Evolutionary conservation across 345 rosid species (phyloP).

Genomic region (rapeseed (Brassica napus)): DNA sequence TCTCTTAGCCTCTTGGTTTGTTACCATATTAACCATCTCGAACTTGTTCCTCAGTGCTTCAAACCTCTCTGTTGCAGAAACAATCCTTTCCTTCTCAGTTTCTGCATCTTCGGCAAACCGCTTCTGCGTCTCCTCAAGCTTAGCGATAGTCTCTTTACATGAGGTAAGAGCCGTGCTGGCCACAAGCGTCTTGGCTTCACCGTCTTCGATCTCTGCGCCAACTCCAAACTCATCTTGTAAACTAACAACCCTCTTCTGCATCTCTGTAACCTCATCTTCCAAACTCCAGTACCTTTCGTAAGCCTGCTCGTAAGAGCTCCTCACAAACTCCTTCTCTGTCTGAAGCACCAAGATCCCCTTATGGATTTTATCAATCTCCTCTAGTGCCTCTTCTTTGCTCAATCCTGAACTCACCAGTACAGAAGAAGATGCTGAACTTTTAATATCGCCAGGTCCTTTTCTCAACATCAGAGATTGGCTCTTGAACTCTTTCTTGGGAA

Average conservation of each 20-base stretch:
- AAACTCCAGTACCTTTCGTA: slow-evolving; percentile 52
- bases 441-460: slow-evolving; percentile 41
- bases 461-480: slow-evolving; percentile 40
- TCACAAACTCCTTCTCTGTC: slow-evolving; percentile 76
- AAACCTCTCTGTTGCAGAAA: slow-evolving; percentile 45
- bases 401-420: slow-evolving; percentile 49
- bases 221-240: slow-evolving; percentile 79
- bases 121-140: slow-evolving; percentile 62
- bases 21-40: slow-evolving; percentile 30
- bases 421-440: neutral
- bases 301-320: slow-evolving; percentile 54
- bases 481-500: slow-evolving; percentile 51
- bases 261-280: slow-evolving; percentile 53
- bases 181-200: slow-evolving; percentile 75
- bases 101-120: slow-evolving; percentile 52
- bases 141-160: slow-evolving; percentile 61
- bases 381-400: slow-evolving; percentile 54
- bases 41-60: slow-evolving; percentile 46
- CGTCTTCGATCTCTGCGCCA: slow-evolving; percentile 57
- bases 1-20: slow-evolving; percentile 20
- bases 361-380: slow-evolving; percentile 65
- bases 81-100: slow-evolving; percentile 51
- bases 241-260: slow-evolving; percentile 54
- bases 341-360: slow-evolving; percentile 67
- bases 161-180: slow-evolving; percentile 70